Conservation (phyloP, 2,329 filamentous ascomycete genomes). For the Dothistroma pini region DNA sequence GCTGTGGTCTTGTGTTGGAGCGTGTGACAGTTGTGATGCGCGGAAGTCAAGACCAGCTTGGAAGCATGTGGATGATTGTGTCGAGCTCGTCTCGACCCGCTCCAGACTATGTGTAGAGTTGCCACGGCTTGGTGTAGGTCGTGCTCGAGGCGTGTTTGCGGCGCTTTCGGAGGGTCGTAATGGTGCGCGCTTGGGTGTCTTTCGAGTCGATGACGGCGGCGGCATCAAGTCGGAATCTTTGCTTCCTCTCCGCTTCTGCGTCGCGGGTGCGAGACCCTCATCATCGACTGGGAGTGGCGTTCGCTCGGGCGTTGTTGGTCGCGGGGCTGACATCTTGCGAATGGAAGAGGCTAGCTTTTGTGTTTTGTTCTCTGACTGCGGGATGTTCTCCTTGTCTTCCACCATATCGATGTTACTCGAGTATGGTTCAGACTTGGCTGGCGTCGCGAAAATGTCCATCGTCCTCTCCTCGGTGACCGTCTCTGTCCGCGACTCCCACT, state of each 20-base stretch:
- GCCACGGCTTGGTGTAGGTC: constrained; percentile 16
- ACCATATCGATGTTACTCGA: constrained; percentile 9
- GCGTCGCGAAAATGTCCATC: constrained; percentile 20
- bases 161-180: constrained; percentile 23
- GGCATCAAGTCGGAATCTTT: constrained; percentile 32
- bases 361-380: constrained; percentile 16
- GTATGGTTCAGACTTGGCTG: constrained; percentile 9
- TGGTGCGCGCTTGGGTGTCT: constrained; percentile 30
- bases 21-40: constrained; percentile 12
- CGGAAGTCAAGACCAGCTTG: constrained; percentile 20
- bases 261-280: constrained; percentile 8
- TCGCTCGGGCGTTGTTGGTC: constrained; percentile 23
- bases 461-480: constrained; percentile 20
- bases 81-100: constrained; percentile 1
- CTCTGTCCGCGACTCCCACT: constrained; percentile 23
- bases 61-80: constrained; percentile 9
- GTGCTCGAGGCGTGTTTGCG: constrained; percentile 27
- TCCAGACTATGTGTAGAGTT: constrained; percentile 22
- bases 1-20: constrained; percentile 33
- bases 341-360: constrained; percentile 26
- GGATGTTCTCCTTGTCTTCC: constrained; percentile 35
- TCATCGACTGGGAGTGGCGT: constrained; percentile 14
- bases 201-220: constrained; percentile 30
- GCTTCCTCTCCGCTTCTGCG: constrained; percentile 23
- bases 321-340: constrained; percentile 13